These are phyloP conservation scores for Neonectria punicea DNA, from an alignment of 2,329 filamentous ascomycete genomes.

Conservation along the genomic window DNA sequence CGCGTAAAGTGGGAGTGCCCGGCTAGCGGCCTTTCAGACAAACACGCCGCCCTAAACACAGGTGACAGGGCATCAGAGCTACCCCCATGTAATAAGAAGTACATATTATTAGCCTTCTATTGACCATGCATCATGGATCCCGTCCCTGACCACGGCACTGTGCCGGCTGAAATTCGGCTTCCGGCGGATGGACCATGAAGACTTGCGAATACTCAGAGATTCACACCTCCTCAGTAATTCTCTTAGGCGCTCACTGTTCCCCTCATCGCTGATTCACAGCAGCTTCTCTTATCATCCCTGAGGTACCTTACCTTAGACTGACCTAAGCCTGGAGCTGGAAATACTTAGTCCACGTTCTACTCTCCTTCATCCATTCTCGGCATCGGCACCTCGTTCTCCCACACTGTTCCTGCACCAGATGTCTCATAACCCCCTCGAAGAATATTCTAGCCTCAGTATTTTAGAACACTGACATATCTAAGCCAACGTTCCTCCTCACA, in stretches of 20 bases:
- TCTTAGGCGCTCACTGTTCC: not conserved
- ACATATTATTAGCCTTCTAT: too few species aligned
- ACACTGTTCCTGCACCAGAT: not conserved
- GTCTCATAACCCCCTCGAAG: not conserved
- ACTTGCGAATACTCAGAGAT: not conserved
- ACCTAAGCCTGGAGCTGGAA: not conserved
- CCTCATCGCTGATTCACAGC: not conserved
- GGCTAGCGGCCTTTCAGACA: slow-evolving; percentile 16
- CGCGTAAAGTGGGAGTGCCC: slow-evolving; percentile 32
- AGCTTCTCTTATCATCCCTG: not conserved
- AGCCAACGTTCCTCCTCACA: not conserved
- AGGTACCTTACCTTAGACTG: too few species aligned
- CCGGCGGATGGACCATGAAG: slow-evolving; percentile 10
- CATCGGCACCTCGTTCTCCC: not conserved
- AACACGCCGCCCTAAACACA: slow-evolving; percentile 13
- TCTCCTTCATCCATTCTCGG: not conserved
- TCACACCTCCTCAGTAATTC: not conserved
- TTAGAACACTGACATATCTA: not conserved
- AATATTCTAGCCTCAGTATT: not conserved
- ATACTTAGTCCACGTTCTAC: not conserved
- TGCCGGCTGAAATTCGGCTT: slow-evolving; percentile 40
- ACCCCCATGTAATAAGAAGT: not conserved
- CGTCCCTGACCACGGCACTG: not conserved
- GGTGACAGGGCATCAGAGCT: slow-evolving; percentile 1
- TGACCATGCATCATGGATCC: too few species aligned